Conservation (phyloP, 2,329 filamentous ascomycete species). For the Claviceps capensis region DNA sequence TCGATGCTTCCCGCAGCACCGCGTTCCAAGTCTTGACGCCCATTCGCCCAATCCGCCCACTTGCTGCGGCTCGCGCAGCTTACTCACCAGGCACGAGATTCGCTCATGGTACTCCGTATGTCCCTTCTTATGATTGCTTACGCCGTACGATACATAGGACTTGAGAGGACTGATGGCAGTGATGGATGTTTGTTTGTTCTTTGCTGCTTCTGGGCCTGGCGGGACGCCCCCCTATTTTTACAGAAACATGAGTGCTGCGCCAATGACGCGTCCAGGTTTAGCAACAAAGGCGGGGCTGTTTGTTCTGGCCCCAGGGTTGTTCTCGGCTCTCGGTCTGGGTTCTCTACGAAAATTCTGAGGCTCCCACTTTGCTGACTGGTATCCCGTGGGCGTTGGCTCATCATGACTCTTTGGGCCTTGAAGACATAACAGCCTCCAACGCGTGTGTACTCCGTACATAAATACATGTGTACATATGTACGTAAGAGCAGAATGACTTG, state of each 20-base stretch:
- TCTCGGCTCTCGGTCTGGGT: background rate
- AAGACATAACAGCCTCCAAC: background rate
- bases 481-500: too few relatives aligned
- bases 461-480: too few relatives aligned
- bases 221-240: too few relatives aligned
- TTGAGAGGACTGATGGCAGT: too few relatives aligned
- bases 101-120: too few relatives aligned
- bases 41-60: too few relatives aligned
- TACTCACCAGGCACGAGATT: background rate
- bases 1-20: conserved; percentile 3
- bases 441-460: background rate
- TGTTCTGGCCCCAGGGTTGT: background rate
- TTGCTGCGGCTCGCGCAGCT: background rate
- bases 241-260: background rate
- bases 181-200: background rate
- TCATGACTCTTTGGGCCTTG: background rate
- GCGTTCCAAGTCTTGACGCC: background rate
- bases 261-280: background rate
- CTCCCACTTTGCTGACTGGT: background rate
- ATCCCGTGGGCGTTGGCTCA: background rate
- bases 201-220: background rate
- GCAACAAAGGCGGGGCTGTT: background rate
- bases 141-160: too few relatives aligned
- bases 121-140: too few relatives aligned
- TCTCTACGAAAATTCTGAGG: too few relatives aligned